Base-by-base conservation (phyloP, 2,329 filamentous ascomycete genomes). In the Diaporthe nobilis region DNA sequence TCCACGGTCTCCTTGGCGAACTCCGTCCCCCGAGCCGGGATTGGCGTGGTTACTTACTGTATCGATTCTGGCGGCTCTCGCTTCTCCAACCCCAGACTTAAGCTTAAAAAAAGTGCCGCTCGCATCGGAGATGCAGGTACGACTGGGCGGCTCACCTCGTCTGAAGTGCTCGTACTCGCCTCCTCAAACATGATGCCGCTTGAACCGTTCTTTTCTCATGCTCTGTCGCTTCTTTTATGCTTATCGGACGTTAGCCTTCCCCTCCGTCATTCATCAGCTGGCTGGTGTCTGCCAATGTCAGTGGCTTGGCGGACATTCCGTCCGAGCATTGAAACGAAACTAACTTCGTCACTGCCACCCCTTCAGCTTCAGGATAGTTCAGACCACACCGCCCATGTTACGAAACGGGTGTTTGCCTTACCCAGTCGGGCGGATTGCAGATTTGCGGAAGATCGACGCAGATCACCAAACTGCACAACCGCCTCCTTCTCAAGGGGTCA, bases 241-340 rank as follows among this genome's bases (percentile, higher is more conserved):
- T 68, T 42, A 68, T 68, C 34, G 65, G 65, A 68, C 34, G 47
- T 68, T 68, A 28, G 65, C 65, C 53, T 68, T 68, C n/a, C 17
- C 61, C 63, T 53, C 65, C 31, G 47, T 68, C 28, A 53, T 68
- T 53, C n/a, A 70, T 70, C 65, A 42, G 65, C 65, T 70, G 65
- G 65, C 65, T 70, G 34, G 65, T 70, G 65, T 70, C 49, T 55
- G 65, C 65, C 65, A 70, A 70, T 70, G 47, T 73, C 53, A 55
- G 68, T 71, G 68, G 68, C 68, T 60, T 70, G 65, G 65, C 70
- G 57, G 55, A 34, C 71, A 67, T 58, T 73, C 53, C 71, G 58
- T 73, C 71, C 60, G 58, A 58, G n/a, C 12, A 55, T 44, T 67
- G 71, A 73, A 73, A 73, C 71, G 49, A 73, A 53, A 67, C 58